A percentile compares a stretch with the other conserved stretches of the same genome.
Conservation (phyloP, 192 early-diverging fungal genomes). For the Mortierella claussenii region DNA sequence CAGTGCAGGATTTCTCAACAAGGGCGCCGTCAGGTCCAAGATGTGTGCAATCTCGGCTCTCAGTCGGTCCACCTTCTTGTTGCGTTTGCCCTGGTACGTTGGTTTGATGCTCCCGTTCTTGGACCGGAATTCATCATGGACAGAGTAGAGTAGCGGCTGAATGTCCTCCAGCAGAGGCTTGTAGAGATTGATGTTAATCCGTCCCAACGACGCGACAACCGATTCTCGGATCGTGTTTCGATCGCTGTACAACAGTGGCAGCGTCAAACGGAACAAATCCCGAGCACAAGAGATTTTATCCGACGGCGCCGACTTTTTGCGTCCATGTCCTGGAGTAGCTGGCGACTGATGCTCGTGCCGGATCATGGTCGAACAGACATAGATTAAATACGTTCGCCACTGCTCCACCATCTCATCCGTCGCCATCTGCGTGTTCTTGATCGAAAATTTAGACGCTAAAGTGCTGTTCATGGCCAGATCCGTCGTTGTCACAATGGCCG, state of each 20-base stretch:
- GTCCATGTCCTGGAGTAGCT: conserved; percentile 49
- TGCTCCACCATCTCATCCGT: conserved; percentile 75
- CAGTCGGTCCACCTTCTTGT: conserved; percentile 73
- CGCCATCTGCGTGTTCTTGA: conserved; percentile 57
- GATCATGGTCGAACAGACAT: conserved; percentile 75
- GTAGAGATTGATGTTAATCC: conserved; percentile 74
- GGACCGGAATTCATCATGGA: conserved; percentile 72
- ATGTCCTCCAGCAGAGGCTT: conserved; percentile 74
- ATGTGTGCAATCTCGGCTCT: conserved; percentile 80
- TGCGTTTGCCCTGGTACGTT: conserved; percentile 64
- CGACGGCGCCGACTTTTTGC: conserved; percentile 54
- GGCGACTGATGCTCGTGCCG: conserved; percentile 53
- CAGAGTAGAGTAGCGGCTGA: conserved; percentile 62
- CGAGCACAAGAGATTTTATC: conserved; percentile 63
- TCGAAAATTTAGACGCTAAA: conserved; percentile 59
- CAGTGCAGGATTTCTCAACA: conserved; percentile 65
- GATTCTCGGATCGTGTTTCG: conserved; percentile 72
- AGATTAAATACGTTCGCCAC: conserved; percentile 79
- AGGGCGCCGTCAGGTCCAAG: conserved; percentile 73
- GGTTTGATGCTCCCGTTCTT: conserved; percentile 57
- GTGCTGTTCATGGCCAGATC: conserved; percentile 61
- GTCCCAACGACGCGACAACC: conserved; percentile 70
- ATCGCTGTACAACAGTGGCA: conserved; percentile 77
- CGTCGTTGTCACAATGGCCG: conserved; percentile 63
- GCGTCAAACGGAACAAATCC: conserved; percentile 72